These are phyloP conservation scores for Mycena maculata DNA, from an alignment of 768 basidiomycete genomes.

Conservation along the genomic window DNA sequence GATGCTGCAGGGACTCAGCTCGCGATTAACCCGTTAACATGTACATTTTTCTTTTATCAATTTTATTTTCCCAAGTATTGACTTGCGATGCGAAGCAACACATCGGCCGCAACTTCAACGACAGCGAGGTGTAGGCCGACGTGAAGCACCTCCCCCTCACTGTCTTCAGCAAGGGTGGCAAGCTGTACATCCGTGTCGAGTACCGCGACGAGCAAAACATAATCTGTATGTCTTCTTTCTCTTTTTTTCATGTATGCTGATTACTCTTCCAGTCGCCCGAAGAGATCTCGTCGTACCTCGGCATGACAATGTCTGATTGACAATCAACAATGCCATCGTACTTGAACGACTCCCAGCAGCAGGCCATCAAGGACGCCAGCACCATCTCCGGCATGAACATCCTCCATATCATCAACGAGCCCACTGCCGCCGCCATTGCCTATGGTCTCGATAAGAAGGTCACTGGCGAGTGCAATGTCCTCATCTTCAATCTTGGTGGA, in stretches of 20 bases:
- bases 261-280: constrained; percentile 77
- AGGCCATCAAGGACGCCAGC: constrained; percentile 98
- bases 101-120: constrained; percentile 71
- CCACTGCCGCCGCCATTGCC: constrained; percentile 97
- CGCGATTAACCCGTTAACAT: constrained; percentile 90
- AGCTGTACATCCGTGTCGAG: too few relatives aligned
- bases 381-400: constrained; percentile 94
- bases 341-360: constrained; percentile 99
- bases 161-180: too few relatives aligned
- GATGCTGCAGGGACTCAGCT: constrained; percentile 98
- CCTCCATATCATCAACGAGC: constrained; percentile 99
- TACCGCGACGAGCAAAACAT: too few relatives aligned
- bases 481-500: too few relatives aligned
- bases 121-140: too few relatives aligned
- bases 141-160: too few relatives aligned
- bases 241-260: constrained; percentile 31
- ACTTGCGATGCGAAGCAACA: constrained; percentile 35
- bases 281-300: constrained; percentile 97
- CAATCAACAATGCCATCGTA: constrained; percentile 88
- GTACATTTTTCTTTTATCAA: constrained; percentile 30
- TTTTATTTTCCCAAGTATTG: constrained; percentile 27
- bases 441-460: constrained; percentile 99
- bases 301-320: constrained; percentile 61
- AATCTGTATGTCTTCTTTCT: constrained; percentile 78
- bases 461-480: constrained; percentile 89